Percentiles rank a stretch among this genome's conserved stretches.
Conservation (phyloP, 1,139 yeast genomes). For the Geotrichum cucujoidarum region DNA sequence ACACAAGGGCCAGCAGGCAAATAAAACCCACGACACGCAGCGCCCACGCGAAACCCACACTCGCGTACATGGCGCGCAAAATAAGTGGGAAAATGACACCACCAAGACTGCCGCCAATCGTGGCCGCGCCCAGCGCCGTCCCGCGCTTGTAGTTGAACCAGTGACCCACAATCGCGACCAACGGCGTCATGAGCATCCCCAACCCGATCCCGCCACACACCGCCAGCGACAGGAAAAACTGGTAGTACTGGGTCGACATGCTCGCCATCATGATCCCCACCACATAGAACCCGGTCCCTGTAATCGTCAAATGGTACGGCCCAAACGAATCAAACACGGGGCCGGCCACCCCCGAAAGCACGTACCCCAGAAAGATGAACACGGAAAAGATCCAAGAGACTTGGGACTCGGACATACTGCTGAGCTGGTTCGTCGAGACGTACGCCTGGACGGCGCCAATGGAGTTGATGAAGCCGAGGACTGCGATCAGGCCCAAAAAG, state of each 20-base stretch:
- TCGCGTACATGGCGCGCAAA: conserved; percentile 48
- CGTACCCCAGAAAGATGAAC: conserved; percentile 51
- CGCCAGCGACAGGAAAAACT: conserved; percentile 56
- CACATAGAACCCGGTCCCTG: conserved; percentile 45
- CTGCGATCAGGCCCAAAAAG: conserved; percentile 56
- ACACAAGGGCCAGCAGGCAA: conserved; percentile 40
- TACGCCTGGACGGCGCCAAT: conserved; percentile 69
- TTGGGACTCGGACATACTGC: conserved; percentile 43
- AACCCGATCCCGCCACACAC: conserved; percentile 54
- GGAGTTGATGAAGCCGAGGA: conserved; percentile 62
- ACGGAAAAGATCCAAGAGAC: conserved; percentile 68
- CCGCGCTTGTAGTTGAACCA: conserved; percentile 60
- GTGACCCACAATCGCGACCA: conserved; percentile 57
- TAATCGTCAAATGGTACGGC: conserved; percentile 44
- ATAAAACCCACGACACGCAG: conserved; percentile 52
- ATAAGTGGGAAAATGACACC: conserved; percentile 59
- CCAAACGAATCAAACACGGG: conserved; percentile 60
- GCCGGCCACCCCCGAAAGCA: conserved; percentile 56
- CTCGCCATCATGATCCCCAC: conserved; percentile 56
- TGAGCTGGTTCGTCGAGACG: conserved; percentile 51
- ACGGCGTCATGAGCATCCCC: conserved; percentile 54
- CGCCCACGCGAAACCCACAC: conserved; percentile 57
- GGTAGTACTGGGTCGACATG: conserved; percentile 48
- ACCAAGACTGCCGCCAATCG: conserved; percentile 67
- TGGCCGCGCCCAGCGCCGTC: conserved; percentile 55